These are phyloP conservation scores for Chaetomium globosum DNA, from an alignment of 2,329 filamentous ascomycete genomes.

Conservation along the genomic window DNA sequence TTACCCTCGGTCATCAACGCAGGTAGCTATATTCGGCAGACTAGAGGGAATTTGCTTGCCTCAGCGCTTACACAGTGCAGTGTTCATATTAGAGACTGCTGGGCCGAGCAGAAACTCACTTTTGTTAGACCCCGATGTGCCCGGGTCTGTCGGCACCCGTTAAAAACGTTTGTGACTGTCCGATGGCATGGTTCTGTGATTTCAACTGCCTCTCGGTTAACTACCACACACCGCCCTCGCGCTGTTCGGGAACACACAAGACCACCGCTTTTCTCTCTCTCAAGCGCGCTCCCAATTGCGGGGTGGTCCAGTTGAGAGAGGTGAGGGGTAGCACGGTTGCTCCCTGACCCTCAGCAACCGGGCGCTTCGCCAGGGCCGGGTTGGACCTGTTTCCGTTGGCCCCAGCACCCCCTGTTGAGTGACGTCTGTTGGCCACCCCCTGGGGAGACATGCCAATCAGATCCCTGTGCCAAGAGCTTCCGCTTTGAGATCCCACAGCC, in stretches of 20 bases:
- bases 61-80: slow-evolving; percentile 17
- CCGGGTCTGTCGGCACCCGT: slow-evolving; percentile 31
- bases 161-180: slow-evolving; percentile 24
- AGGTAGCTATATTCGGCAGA: slow-evolving; percentile 27
- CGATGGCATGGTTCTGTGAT: slow-evolving; percentile 18
- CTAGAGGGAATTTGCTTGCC: slow-evolving; percentile 14
- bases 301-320: slow-evolving; percentile 22
- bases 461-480: slow-evolving; percentile 19
- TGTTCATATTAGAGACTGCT: slow-evolving; percentile 3
- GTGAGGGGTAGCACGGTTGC: slow-evolving; percentile 26
- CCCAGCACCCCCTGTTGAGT: slow-evolving; percentile 29
- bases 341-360: slow-evolving; percentile 9
- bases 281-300: slow-evolving; percentile 26
- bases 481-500: slow-evolving; percentile 22
- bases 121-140: background rate
- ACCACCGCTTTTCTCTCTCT: slow-evolving; percentile 2
- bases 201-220: slow-evolving; percentile 7
- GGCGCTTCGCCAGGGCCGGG: slow-evolving; percentile 7
- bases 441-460: slow-evolving; percentile 23
- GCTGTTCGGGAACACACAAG: background rate
- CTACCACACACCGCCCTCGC: slow-evolving; percentile 32
- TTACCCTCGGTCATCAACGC: slow-evolving; percentile 16
- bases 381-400: slow-evolving; percentile 27
- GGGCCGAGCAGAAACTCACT: slow-evolving; percentile 4
- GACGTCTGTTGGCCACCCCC: slow-evolving; percentile 31